Percentiles rank a stretch among this genome's conserved stretches.
Evolutionary conservation across 176 grass and related monocot species (phyloP).

Genomic region (Miscanthus lutarioriparius): DNA sequence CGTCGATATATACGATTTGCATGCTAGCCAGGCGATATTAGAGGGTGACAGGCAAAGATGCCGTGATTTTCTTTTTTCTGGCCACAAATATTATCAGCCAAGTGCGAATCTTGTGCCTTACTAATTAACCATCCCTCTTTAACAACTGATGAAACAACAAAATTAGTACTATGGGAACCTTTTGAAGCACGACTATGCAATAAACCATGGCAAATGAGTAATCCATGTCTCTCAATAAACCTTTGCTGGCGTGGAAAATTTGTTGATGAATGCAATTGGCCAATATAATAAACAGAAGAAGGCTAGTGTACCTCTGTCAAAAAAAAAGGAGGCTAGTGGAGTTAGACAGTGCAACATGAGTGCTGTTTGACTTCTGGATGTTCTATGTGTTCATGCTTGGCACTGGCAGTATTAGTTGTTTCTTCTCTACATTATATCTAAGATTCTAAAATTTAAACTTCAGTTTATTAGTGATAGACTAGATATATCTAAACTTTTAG

Average conservation of each 20-base stretch:
- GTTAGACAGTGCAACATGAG: background rate
- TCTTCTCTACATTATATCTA: background rate
- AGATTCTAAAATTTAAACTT: background rate
- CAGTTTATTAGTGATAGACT: background rate
- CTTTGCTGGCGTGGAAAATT: background rate
- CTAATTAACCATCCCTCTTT: background rate
- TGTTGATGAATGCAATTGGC: background rate
- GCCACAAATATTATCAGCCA: background rate
- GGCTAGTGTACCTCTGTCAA: too few relatives aligned
- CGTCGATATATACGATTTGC: background rate
- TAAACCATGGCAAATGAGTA: background rate
- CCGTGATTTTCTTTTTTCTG: too few relatives aligned
- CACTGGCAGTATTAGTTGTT: background rate
- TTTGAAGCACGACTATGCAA: background rate
- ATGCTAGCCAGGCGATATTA: background rate
- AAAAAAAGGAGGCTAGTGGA: background rate
- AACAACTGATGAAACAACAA: background rate
- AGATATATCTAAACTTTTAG: background rate
- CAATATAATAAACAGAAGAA: background rate
- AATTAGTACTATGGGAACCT: background rate
- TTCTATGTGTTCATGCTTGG: background rate
- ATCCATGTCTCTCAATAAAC: background rate
- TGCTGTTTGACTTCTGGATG: background rate
- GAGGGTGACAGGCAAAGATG: background rate
- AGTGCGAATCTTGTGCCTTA: background rate